Evolutionary conservation across 306 rosid species (phyloP).

Genomic region (Trifolium dubium): DNA sequence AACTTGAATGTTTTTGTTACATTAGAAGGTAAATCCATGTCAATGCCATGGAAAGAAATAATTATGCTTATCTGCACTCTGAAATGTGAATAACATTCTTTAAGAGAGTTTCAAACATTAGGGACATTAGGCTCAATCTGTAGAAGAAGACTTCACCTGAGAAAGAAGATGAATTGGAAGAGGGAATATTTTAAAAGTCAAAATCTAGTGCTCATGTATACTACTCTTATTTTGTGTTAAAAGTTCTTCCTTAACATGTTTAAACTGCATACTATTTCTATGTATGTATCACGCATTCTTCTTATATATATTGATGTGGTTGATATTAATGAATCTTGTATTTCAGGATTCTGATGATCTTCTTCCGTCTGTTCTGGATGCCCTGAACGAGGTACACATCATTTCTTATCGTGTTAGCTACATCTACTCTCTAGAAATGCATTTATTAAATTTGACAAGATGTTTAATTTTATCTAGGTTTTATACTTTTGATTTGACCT

Average conservation of each 20-base stretch:
- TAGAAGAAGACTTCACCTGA: constrained; percentile 33
- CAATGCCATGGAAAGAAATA: constrained; percentile 3
- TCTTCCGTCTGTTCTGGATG: constrained; percentile 91
- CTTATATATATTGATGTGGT: constrained; percentile 31
- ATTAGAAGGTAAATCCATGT: constrained; percentile 4
- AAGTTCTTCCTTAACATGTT: constrained; percentile 11
- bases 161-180: constrained; percentile 33
- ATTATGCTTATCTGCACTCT: neutral
- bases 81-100: constrained; percentile 25
- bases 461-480: constrained; percentile 22
- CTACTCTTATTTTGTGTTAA: constrained; percentile 25
- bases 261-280: constrained; percentile 19
- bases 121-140: constrained; percentile 30
- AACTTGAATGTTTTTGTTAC: neutral
- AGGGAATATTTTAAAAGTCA: constrained; percentile 22
- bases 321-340: constrained; percentile 40
- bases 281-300: constrained; percentile 8
- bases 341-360: constrained; percentile 95
- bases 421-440: constrained; percentile 4
- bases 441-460: constrained; percentile 4
- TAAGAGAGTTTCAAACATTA: constrained; percentile 28
- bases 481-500: constrained; percentile 32
- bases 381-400: constrained; percentile 83
- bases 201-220: constrained; percentile 5
- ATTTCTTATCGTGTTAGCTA: constrained; percentile 17